Conservation (phyloP, 768 basidiomycete genomes). For the Tephrocybe rancida region DNA sequence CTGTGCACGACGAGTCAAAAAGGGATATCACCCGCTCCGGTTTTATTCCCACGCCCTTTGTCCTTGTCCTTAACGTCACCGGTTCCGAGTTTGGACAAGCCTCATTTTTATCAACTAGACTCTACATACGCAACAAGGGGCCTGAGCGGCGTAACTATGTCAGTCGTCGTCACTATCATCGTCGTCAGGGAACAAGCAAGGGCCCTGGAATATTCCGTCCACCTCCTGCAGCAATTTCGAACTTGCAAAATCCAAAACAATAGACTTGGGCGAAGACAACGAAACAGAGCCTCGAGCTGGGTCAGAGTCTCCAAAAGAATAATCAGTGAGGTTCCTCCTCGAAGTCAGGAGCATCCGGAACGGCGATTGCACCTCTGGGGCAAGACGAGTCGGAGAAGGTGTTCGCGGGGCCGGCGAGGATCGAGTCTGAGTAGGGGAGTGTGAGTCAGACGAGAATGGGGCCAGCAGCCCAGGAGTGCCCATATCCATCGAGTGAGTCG, state of each 20-base stretch:
- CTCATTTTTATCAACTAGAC: too few relatives aligned
- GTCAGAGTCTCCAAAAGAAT: neutral
- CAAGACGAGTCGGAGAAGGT: neutral
- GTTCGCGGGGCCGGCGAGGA: neutral
- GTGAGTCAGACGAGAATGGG: neutral
- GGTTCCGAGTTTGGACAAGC: neutral
- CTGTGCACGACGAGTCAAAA: slow-evolving; percentile 33
- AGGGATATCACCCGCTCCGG: slow-evolving; percentile 25
- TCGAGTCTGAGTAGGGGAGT: too few relatives aligned
- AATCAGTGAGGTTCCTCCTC: slow-evolving; percentile 9
- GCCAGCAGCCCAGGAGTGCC: neutral
- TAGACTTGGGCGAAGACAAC: neutral
- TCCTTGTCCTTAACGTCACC: neutral
- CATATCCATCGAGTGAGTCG: neutral
- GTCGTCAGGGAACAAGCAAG: slow-evolving; percentile 30
- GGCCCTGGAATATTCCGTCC: slow-evolving; percentile 34
- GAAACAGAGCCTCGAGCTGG: neutral
- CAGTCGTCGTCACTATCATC: slow-evolving; percentile 16
- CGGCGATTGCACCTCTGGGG: slow-evolving; percentile 1
- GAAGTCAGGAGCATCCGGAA: slow-evolving; percentile 11
- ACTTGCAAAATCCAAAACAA: neutral
- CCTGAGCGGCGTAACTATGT: neutral
- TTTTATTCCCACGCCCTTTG: slow-evolving; percentile 28
- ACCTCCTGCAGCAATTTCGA: slow-evolving; percentile 23
- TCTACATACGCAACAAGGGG: neutral